phyloP scores from a whole-genome alignment of 2,329 filamentous ascomycete genomes.

The Fusarium annulatum region DNA sequence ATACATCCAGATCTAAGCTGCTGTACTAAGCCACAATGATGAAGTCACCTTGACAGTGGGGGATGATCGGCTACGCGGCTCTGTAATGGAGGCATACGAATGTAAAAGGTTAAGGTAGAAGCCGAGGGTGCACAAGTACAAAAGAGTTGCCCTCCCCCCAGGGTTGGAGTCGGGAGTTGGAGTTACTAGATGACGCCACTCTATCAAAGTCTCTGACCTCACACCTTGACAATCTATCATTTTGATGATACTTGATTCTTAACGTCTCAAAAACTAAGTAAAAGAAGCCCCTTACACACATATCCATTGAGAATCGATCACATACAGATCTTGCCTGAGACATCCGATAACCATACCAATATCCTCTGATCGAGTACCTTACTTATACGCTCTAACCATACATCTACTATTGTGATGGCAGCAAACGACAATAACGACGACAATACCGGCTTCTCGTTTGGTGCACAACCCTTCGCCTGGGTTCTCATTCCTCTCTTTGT shows the following conservation, averaged over 20 bases:
- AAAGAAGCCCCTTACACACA: not conserved
- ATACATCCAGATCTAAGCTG: slow-evolving; percentile 5
- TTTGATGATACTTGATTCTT: not conserved
- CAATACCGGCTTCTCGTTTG: slow-evolving; percentile 42
- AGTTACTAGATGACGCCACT: slow-evolving; percentile 28
- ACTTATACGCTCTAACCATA: not conserved
- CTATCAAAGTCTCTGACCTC: slow-evolving; percentile 30
- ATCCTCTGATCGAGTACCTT: not conserved
- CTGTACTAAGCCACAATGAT: slow-evolving; percentile 37
- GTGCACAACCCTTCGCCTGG: slow-evolving; percentile 66
- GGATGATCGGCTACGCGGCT: slow-evolving; percentile 25
- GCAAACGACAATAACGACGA: slow-evolving; percentile 19
- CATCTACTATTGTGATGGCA: slow-evolving; percentile 12
- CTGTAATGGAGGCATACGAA: slow-evolving; percentile 18
- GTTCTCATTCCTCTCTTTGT: slow-evolving; percentile 63
- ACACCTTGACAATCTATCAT: not conserved
- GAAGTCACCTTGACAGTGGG: slow-evolving; percentile 32
- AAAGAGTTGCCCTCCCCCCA: slow-evolving; percentile 18
- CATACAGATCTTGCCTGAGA: not conserved
- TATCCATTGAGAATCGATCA: not conserved
- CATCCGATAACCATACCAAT: not conserved
- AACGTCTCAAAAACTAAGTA: not conserved
- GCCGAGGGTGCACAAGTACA: slow-evolving; percentile 21
- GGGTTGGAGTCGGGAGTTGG: not conserved
- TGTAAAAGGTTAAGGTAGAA: not conserved